Base-by-base conservation (phyloP, 805 yeast genomes). In the Cephaloascus albidus region DNA sequence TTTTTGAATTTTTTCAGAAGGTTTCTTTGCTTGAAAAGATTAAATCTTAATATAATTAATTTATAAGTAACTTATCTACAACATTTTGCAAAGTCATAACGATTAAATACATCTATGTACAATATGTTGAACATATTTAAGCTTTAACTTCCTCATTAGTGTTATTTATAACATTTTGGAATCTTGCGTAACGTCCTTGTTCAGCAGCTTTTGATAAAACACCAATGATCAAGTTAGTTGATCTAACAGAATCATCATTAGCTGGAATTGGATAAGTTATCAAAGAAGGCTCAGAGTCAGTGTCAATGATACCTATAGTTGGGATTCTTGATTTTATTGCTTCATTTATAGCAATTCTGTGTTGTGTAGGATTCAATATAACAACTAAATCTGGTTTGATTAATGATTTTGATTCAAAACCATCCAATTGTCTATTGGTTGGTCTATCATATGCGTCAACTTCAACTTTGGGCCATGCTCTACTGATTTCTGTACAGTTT, bases 211-310 rank as follows among this genome's bases (percentile, higher is more conserved):
- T 81, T 18, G 93, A 80, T 44, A 93, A 69, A 16, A 89, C 80
- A 43, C 97, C 97, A 40, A 78, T 65, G 49, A 93, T 73, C 47
- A 93, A 67, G 46, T 85, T 81, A 8, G 83, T 78, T 5, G 95
- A 75, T 58, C 98, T 76, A 42, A 78, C 64, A 5, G 95, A 82
- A 57, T 89, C 97, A 58, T 93, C 97, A 57, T 93, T 93, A 45
- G 95, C 95, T 15, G 97, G 97, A 48, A 93, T 85, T 38, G 97
- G 95, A 55, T 93, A 93, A 2, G 96, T 87, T 39, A 90, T 85
- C 49, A 83, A 64, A 14, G 85, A 75, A 6, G 97, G 95, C 55
- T 93, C 96, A 57, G 84, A 79, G 60, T 93, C 90, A 18, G 97
- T 89, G 62, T 93, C 98, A 45, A 93, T 78, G 42, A 93, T 74